Evolutionary conservation across 1,139 yeast genomes (phyloP).

Genomic region (Debaryomyces robertsiae): DNA sequence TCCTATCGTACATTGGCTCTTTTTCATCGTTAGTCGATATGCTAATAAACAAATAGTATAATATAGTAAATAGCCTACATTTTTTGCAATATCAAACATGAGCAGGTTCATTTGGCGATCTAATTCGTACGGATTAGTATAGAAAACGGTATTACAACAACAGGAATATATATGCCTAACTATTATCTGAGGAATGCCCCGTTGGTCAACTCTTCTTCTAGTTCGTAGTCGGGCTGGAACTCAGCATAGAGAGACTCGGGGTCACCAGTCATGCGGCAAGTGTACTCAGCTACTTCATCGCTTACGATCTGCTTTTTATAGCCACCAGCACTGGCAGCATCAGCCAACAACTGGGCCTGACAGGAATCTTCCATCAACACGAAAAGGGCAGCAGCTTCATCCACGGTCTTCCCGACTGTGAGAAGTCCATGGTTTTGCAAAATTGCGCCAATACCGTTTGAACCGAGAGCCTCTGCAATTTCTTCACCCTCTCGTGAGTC

Average conservation of each 20-base stretch:
- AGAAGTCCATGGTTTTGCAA: constrained; percentile 78
- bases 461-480: constrained; percentile 69
- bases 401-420: constrained; percentile 78
- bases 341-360: constrained; percentile 62
- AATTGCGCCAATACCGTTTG: constrained; percentile 60
- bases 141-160: too few species aligned
- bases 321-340: constrained; percentile 22
- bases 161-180: neutral
- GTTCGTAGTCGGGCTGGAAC: constrained; percentile 55
- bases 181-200: constrained; percentile 9
- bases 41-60: too few species aligned
- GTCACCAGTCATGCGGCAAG: constrained; percentile 58
- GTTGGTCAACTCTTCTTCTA: constrained; percentile 16
- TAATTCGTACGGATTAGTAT: too few species aligned
- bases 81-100: too few species aligned
- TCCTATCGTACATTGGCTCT: too few species aligned
- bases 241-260: constrained; percentile 65
- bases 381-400: constrained; percentile 78
- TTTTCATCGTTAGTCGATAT: too few species aligned
- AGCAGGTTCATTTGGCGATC: too few species aligned
- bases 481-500: constrained; percentile 68
- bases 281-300: constrained; percentile 66
- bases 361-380: constrained; percentile 69
- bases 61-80: too few species aligned
- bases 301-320: constrained; percentile 37